Conservation (phyloP, 2,329 filamentous ascomycete genomes). For the Colletotrichum lindemuthianum region DNA sequence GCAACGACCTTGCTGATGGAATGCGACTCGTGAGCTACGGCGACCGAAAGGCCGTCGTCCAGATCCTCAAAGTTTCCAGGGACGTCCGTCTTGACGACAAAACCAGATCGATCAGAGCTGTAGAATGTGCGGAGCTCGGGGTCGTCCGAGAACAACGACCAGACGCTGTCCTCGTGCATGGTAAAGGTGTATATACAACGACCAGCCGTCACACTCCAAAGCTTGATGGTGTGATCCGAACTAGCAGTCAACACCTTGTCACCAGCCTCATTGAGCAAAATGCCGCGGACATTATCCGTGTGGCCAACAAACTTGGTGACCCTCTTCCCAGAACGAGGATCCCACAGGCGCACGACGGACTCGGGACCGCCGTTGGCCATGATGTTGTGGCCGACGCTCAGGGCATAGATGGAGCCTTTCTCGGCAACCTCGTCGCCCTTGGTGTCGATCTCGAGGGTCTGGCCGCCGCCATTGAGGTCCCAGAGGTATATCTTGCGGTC, state of each 20-base stretch:
- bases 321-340: constrained; percentile 85
- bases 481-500: constrained; percentile 93
- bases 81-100: constrained; percentile 97
- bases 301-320: constrained; percentile 98
- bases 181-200: constrained; percentile 98
- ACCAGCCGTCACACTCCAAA: constrained; percentile 95
- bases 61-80: constrained; percentile 72
- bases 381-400: constrained; percentile 82
- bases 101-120: constrained; percentile 89
- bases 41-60: constrained; percentile 89
- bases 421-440: constrained; percentile 83
- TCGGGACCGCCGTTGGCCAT: constrained; percentile 94
- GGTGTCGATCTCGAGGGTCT: constrained; percentile 87
- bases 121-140: constrained; percentile 91
- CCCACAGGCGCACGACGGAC: constrained; percentile 92
- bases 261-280: constrained; percentile 87
- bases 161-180: constrained; percentile 99
- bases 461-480: constrained; percentile 89
- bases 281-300: constrained; percentile 91
- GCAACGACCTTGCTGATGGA: constrained; percentile 76
- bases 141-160: constrained; percentile 92
- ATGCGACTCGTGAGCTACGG: constrained; percentile 91
- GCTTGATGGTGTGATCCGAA: constrained; percentile 95
- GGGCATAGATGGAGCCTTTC: constrained; percentile 95
- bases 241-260: constrained; percentile 94